Evolutionary conservation across 2,329 filamentous ascomycete species (phyloP), one percentile per base, ranked within the genome.

Genomic region (Fusarium keratoplasticum): DNA sequence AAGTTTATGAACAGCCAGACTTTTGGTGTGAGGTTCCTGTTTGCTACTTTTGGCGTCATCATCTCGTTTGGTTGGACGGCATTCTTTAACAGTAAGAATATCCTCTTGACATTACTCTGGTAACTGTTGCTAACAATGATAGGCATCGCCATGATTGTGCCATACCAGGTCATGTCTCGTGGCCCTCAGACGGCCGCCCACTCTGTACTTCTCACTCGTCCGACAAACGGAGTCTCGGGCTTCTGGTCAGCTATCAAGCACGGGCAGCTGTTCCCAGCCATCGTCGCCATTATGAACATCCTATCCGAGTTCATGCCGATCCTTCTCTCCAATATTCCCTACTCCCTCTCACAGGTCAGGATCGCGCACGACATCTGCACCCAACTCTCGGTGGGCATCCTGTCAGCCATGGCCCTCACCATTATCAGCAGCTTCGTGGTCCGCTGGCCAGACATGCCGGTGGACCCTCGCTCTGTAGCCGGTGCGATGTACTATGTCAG

Each of bases 261-360:
- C n/a, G 58, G 72, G 3, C 76, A 69, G 80, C 81, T 71, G 8
- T 86, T 86, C 67, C 80, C 86, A 1, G 80, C 83, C 27, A 63
- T 82, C 14, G 82, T 86, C 11, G 83, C 85, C 0, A 70, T 84
- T 6, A 83, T 85, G 55, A 81, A 85, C 5, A 82, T 88, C 25
- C 79, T 88, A 3, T 83, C 86, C 25, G 87, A 89, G 58, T 84
- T 87, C 57, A 83, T 89, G n/a, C 87, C 87, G 2, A 80, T 88
- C 22, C 80, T 86, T 2, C 81, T 89, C 4, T 82, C 85, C 72
- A 88, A 87, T 69, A 82, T 88, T 2, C 84, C 87, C 0, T 87
- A 86, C 76, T 85, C 82, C 61, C 80, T 84, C 3, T 82, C 83
- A 0, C 84, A 86, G 61, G 83, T 82, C 1, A 77, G 80, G 36